Evolutionary conservation across 768 basidiomycete genomes (phyloP).

Genomic region (Russula vinacea): DNA sequence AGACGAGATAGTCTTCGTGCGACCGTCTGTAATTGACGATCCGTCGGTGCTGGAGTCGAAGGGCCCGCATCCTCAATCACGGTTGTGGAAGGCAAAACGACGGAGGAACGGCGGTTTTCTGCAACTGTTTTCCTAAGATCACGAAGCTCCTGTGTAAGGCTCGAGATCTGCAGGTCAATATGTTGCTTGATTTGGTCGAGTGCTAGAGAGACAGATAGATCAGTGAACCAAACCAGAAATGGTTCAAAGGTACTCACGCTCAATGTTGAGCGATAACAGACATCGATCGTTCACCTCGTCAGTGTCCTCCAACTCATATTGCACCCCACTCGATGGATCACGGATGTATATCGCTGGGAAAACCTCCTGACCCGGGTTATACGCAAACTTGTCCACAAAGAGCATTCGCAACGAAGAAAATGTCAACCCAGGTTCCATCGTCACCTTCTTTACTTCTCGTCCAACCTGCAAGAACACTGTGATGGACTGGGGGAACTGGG

Average conservation of each 20-base stretch:
- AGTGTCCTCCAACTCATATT: conserved; percentile 94
- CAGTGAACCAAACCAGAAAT: background rate
- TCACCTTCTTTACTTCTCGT: conserved; percentile 84
- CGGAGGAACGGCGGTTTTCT: conserved; percentile 51
- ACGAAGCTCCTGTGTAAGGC: conserved; percentile 82
- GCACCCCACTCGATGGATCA: conserved; percentile 87
- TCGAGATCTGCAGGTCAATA: conserved; percentile 87
- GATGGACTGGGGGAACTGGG: conserved; percentile 38
- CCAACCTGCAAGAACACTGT: conserved; percentile 88
- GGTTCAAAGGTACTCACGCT: conserved; percentile 64
- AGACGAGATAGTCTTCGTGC: conserved; percentile 74
- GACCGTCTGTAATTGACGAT: conserved; percentile 67
- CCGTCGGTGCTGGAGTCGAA: conserved; percentile 63
- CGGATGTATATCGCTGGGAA: conserved; percentile 95
- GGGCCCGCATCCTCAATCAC: conserved; percentile 60
- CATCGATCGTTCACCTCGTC: conserved; percentile 89
- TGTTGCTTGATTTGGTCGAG: conserved; percentile 99
- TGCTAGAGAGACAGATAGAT: conserved; percentile 46
- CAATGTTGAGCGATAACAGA: conserved; percentile 88
- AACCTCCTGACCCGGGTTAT: conserved; percentile 88
- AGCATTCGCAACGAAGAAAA: conserved; percentile 76
- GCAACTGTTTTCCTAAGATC: conserved; percentile 72
- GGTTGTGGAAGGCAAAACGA: conserved; percentile 41
- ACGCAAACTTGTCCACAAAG: conserved; percentile 93
- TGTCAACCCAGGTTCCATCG: conserved; percentile 64